These are phyloP conservation scores for Dioscorea dumetorum DNA, from an alignment of 106 monocot species.

Conservation along the genomic window DNA sequence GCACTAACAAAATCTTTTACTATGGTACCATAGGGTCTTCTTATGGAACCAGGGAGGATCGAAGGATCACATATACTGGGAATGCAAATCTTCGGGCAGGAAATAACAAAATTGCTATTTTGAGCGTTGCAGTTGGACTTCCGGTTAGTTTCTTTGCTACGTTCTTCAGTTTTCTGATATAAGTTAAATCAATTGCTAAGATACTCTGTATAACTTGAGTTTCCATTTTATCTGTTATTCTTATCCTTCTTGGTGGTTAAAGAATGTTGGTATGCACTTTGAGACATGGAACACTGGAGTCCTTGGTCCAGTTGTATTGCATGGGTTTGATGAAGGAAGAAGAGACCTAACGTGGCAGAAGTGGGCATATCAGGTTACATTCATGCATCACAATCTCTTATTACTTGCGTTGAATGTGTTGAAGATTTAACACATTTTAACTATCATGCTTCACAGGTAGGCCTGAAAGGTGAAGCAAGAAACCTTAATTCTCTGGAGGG, in stretches of 20 bases:
- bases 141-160: slow-evolving; percentile 45
- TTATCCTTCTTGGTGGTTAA: slow-evolving; percentile 6
- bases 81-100: slow-evolving; percentile 81
- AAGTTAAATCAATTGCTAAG: not conserved
- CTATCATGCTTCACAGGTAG: slow-evolving; percentile 34
- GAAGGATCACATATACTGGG: slow-evolving; percentile 55
- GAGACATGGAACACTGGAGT: slow-evolving; percentile 96
- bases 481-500: slow-evolving; percentile 83
- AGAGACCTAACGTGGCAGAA: slow-evolving; percentile 90
- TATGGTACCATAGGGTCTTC: slow-evolving; percentile 63
- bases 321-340: slow-evolving; percentile 74
- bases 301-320: slow-evolving; percentile 75
- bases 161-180: not conserved
- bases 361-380: slow-evolving; percentile 86
- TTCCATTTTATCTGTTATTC: not conserved
- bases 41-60: slow-evolving; percentile 71
- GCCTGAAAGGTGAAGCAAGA: slow-evolving; percentile 86
- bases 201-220: no score
- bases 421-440: no score
- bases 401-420: no score
- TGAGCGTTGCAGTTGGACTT: slow-evolving; percentile 91
- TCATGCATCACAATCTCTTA: not conserved
- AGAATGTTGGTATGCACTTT: slow-evolving; percentile 92
- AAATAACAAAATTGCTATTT: slow-evolving; percentile 73
- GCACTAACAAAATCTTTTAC: not conserved